Percentiles rank a stretch among this genome's conserved stretches.
Conservation (phyloP, 2,329 filamentous ascomycete genomes). For the Zarea fungicola region DNA sequence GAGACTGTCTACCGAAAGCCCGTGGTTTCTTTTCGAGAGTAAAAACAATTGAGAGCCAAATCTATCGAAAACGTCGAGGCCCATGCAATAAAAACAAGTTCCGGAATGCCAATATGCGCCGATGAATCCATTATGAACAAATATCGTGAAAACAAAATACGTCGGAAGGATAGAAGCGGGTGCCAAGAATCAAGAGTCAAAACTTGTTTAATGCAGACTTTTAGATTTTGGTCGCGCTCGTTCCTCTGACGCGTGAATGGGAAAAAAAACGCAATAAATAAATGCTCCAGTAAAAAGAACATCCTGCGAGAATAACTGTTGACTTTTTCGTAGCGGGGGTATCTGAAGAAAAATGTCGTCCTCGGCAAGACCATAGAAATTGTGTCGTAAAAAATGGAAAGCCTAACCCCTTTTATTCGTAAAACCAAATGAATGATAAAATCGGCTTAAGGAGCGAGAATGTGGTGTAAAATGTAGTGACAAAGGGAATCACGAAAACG, state of each 20-base stretch:
- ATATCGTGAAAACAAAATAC: constrained; percentile 17
- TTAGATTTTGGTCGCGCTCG: too few relatives aligned
- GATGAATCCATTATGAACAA: constrained; percentile 31
- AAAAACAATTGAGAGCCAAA: constrained; percentile 4
- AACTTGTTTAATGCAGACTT: too few relatives aligned
- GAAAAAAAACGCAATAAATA: constrained; percentile 9
- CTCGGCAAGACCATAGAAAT: constrained; percentile 27
- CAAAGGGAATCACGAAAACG: constrained; percentile 21
- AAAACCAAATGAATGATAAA: constrained; percentile 20
- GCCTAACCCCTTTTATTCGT: constrained; percentile 21
- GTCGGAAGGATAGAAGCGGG: background rate
- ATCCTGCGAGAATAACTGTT: constrained; percentile 14
- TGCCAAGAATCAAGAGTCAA: too few relatives aligned
- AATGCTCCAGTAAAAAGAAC: constrained; percentile 20
- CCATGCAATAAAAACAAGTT: constrained; percentile 19
- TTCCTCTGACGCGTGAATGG: background rate
- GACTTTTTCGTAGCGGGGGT: constrained; percentile 34
- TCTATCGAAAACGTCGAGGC: constrained; percentile 13
- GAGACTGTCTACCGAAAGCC: too few relatives aligned
- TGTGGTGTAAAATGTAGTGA: constrained; percentile 8
- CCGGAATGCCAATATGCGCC: constrained; percentile 22
- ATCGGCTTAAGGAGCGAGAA: too few relatives aligned
- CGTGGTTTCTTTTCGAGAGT: background rate
- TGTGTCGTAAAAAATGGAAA: constrained; percentile 28
- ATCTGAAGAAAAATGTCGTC: constrained; percentile 30